A percentile compares a stretch with the other conserved stretches of the same genome.
phyloP scores from a whole-genome alignment of 257 asterid genomes.

The Nicotiana benthamiana region DNA sequence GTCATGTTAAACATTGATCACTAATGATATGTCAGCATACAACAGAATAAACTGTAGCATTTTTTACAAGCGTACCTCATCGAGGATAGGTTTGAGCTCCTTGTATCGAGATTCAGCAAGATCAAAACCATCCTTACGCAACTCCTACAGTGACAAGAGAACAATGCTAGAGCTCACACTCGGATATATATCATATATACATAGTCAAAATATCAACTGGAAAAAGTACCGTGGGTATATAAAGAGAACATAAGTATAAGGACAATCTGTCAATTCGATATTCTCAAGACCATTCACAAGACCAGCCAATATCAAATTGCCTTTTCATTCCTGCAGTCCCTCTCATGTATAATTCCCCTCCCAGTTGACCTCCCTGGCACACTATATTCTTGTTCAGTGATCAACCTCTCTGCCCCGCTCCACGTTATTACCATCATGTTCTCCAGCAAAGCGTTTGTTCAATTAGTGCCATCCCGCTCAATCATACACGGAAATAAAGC shows the following conservation, averaged over 20 bases:
- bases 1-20: background rate
- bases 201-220: background rate
- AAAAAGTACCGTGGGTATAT: background rate
- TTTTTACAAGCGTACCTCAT: constrained; percentile 64
- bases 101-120: constrained; percentile 84
- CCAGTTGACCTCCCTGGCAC: background rate
- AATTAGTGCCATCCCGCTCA: background rate
- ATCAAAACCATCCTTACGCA: constrained; percentile 97
- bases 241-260: background rate
- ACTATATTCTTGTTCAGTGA: background rate
- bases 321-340: background rate
- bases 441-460: background rate
- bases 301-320: background rate
- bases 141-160: constrained; percentile 45
- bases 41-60: background rate
- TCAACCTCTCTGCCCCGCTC: background rate
- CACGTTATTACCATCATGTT: background rate
- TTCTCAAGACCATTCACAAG: background rate
- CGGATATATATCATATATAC: background rate
- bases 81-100: constrained; percentile 92
- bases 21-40: background rate
- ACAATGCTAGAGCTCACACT: background rate
- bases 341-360: background rate
- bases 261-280: background rate
- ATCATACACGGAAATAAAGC: background rate